Evolutionary conservation across 768 basidiomycete species (phyloP), one percentile per base, ranked within the genome.

Genomic region (Boletus rubescentipes): DNA sequence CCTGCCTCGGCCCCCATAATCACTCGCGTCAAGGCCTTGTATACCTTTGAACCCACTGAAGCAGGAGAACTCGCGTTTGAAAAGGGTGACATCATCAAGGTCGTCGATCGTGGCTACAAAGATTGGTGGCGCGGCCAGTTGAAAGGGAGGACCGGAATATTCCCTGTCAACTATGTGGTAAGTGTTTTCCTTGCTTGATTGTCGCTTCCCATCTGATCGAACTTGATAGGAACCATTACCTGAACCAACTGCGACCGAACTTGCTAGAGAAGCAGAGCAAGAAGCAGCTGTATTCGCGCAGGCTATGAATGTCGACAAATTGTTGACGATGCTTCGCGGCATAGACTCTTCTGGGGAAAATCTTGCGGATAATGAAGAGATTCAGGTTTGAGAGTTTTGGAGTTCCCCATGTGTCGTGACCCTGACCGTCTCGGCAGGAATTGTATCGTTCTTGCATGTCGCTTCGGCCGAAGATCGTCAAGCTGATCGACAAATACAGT

Each of bases 71-170:
- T 98, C 2, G 85, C 87, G 1, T 96, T 98, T 64, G 87, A 92
- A 46, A 89, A 88, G 60, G 96, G 94, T 2, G 95, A 97, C 59
- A 77, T 96, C 42, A 93, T 98, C 76, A 93, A 93, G 64, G 95
- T 98, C 14, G 86, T 98, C 21, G 93, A 97, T 68, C 83, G 93
- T 23, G 89, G 87, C 21, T 96, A 96, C 71, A 89, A 91, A 62
- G 93, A 97, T 67, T 98, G 96, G 96, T 98, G 94, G 93, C 74
- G 92, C 21, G 96, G 96, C 1, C 93, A 97, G 61, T 70, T 95
- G 41, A 89, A 85, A 64, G 94, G 92, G 0, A 76, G 90, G 53
- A 93, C 93, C 3, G 93, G 93, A 40, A 98, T 98, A 43, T 98
- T 98, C 71, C 96, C 96, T 0, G 92, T 96, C 18, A 97, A 96